Base-by-base conservation (phyloP, 805 yeast genomes). In the Starmerella riodocensis region DNA sequence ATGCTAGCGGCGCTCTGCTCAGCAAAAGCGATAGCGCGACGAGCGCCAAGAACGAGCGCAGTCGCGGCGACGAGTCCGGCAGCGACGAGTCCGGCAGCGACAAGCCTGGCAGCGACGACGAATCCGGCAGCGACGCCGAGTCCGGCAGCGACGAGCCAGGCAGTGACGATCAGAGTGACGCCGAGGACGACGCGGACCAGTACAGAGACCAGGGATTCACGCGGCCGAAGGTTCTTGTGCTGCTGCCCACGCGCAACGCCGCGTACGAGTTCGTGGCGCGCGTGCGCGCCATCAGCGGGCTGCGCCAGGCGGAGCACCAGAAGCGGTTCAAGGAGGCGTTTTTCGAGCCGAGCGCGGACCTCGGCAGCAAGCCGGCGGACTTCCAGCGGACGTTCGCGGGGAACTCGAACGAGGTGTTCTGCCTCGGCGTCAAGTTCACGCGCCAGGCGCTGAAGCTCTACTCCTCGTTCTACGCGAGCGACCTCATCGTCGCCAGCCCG, bases 191-290 rank as follows among this genome's bases (percentile, higher is more conserved):
- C 23, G 51, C 56, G 3, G 50, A 54, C 11, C 93, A 83, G 51
- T 67, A 70, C 47, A 64, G 93, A 40, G 98, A 91, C 57, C 97
- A 91, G 59, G 97, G 98, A 22, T 91, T 84, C 57, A 86, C 95
- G 0, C 69, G 97, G 46, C 94, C 98, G 1, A 86, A 85, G 53
- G 85, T 79, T 1, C 61, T 91, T 40, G 73, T 88, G 4, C 59
- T 91, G 20, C 62, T 83, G 29, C 97, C 98, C 11, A 83, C 94
- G 0, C 70, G 95, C 53, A 71, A 84, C 49, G 63, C 78, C 8
- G 84, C 91, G 21, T 76, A 73, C 54, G 73, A 76, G 42, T 66
- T 84, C 14, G 74, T 86, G 17, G 69, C 70, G 31, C 67, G 71
- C 26, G 50, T 91, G 28, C 73, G 78, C 28, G 60, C 66, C 27